Evolutionary conservation across 768 basidiomycete species (phyloP), one percentile per base, ranked within the genome.

Genomic region (Clitopilus passeckerianus): DNA sequence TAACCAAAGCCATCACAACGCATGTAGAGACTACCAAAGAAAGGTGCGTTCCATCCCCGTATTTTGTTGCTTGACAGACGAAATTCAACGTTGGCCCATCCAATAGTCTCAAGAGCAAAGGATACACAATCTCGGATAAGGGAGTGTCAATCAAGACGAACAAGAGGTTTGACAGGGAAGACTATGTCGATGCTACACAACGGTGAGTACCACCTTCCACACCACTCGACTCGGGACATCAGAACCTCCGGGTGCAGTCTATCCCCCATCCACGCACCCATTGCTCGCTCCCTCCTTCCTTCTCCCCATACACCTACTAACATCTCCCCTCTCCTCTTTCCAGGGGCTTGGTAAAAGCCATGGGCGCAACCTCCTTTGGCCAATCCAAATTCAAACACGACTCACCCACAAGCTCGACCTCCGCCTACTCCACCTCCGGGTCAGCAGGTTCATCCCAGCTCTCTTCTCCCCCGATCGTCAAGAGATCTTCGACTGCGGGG

Each of bases 171-270:
- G 83, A 84, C 60, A 75, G 85, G 41, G 83, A 87, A 57, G 78
- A 81, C 43, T 90, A 90, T 60, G 73, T 90, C 2, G 87, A 90
- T 65, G 86, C 87, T 6, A 90, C 88, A 15, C 89, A 90, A 66
- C 74, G 89, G 89, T 88, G 58, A 61, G 75, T 65, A 22, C 20
- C n/a, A n/a, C 18, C 8, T 35, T 7, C 15, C 34, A 15, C 34
- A 15, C 34, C 8, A 35, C 8, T 35, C 34, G 34, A 7, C 14
- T 4, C 37, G 37, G 37, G 37, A 14, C 37, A 15, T 41, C 37
- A 2, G 10, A 12, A 41, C 37, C n/a, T 2, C 37, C 37, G 37
- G n/a, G 37, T n/a, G 37, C 37, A 15, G 14, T 35, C 7, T 9
- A 15, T 41, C 5, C 5, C 10, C 37, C 37, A 41, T n/a, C n/a